phyloP scores from a whole-genome alignment of 257 asterid genomes.

The Avicennia marina region DNA sequence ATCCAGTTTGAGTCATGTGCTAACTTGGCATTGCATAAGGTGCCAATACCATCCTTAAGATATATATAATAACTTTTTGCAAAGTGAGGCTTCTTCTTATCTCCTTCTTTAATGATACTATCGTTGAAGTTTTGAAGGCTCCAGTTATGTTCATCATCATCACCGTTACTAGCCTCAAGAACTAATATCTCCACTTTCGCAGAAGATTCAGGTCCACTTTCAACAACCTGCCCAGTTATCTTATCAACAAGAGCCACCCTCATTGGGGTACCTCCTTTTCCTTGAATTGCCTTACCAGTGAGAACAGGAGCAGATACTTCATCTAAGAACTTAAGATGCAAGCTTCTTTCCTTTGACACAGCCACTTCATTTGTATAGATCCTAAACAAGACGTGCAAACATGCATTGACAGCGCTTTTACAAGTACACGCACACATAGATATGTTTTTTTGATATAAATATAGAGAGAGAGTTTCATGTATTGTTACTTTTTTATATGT shows the following conservation, averaged over 20 bases:
- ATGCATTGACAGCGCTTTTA: not conserved
- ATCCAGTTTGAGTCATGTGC: conserved; percentile 30
- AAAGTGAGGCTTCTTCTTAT: conserved; percentile 40
- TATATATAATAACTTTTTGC: conserved; percentile 15
- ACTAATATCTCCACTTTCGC: conserved; percentile 40
- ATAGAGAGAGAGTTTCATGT: too few species aligned
- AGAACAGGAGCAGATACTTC: conserved; percentile 27
- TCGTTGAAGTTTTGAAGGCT: not conserved
- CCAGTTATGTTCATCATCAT: not conserved
- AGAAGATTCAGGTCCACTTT: conserved; percentile 32
- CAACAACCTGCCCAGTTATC: conserved; percentile 15
- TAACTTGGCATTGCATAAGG: conserved; percentile 28
- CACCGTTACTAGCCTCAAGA: conserved; percentile 21
- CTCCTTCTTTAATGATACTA: conserved; percentile 4
- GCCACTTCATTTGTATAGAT: conserved; percentile 16
- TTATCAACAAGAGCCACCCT: conserved; percentile 36
- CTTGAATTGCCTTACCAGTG: conserved; percentile 38
- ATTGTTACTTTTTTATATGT: too few species aligned
- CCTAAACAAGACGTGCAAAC: conserved; percentile 22
- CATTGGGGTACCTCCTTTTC: conserved; percentile 19
- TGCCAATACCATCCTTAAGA: conserved; percentile 33
- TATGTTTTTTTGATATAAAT: too few species aligned
- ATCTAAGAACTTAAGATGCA: conserved; percentile 36
- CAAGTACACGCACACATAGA: too few species aligned
- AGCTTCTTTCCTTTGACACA: conserved; percentile 18